Percentiles rank a stretch among this genome's conserved stretches.
phyloP scores from a whole-genome alignment of 2,329 filamentous ascomycete species.

The Pseudogymnoascus sp. region DNA sequence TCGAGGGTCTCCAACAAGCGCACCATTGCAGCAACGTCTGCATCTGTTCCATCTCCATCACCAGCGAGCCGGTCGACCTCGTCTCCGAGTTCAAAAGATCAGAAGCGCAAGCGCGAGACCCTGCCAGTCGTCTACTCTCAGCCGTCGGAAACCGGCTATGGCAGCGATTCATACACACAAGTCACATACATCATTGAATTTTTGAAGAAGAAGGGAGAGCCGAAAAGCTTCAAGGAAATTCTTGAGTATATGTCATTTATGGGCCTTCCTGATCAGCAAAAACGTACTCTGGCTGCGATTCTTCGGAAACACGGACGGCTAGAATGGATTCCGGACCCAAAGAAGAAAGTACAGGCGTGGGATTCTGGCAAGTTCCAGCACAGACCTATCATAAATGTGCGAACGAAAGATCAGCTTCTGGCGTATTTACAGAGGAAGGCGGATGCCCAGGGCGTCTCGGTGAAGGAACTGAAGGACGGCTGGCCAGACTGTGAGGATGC shows the following conservation, averaged over 20 bases:
- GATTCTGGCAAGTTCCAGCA: conserved; percentile 71
- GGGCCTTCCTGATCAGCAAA: conserved; percentile 52
- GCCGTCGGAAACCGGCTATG: conserved; percentile 67
- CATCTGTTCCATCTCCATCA: conserved; percentile 56
- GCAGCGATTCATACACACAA: conserved; percentile 77
- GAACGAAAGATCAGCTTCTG: conserved; percentile 68
- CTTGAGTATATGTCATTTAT: conserved; percentile 73
- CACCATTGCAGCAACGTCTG: conserved; percentile 41
- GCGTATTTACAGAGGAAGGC: conserved; percentile 74
- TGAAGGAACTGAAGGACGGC: conserved; percentile 91
- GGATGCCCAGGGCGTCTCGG: conserved; percentile 71
- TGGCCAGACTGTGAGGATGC: conserved; percentile 80
- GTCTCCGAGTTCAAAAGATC: conserved; percentile 40
- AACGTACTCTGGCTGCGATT: conserved; percentile 59
- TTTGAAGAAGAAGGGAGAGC: conserved; percentile 63
- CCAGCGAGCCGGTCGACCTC: conserved; percentile 49
- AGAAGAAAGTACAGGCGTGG: conserved; percentile 61
- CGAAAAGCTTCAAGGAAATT: conserved; percentile 68
- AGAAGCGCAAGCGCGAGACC: conserved; percentile 50
- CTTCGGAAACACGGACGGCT: conserved; percentile 59
- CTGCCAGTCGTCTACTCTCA: conserved; percentile 64
- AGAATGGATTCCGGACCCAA: conserved; percentile 48
- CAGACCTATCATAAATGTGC: conserved; percentile 77
- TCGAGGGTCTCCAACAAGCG: conserved; percentile 51
- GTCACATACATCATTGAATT: conserved; percentile 82